These are phyloP conservation scores for Orbilia ellipsospora DNA, from an alignment of 2,329 filamentous ascomycete genomes.

Conservation along the genomic window DNA sequence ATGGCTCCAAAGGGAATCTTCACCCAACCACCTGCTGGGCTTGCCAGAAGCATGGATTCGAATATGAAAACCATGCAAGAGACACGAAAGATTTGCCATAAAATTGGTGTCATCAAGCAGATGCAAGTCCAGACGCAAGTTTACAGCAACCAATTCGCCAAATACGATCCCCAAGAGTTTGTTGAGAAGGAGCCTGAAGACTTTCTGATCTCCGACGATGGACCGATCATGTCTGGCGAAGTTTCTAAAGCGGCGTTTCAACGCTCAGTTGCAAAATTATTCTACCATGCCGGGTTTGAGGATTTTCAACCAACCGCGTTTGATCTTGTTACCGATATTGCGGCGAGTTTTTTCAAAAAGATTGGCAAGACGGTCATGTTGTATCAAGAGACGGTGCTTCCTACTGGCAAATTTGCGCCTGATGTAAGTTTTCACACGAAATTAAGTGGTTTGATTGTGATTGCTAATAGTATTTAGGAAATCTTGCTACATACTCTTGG, in stretches of 20 bases:
- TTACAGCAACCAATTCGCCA: constrained; percentile 98
- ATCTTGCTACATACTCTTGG: constrained; percentile 85
- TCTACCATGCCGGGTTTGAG: constrained; percentile 96
- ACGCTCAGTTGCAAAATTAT: constrained; percentile 90
- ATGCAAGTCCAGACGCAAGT: constrained; percentile 99
- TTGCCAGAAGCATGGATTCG: constrained; percentile 83
- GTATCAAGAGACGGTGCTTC: constrained; percentile 80
- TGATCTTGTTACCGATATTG: constrained; percentile 88
- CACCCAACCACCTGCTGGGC: constrained; percentile 75
- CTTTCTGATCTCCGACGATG: constrained; percentile 89
- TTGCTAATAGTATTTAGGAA: constrained; percentile 68
- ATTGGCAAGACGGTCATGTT: constrained; percentile 80
- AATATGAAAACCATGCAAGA: constrained; percentile 97
- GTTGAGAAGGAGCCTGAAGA: constrained; percentile 85
- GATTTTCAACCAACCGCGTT: constrained; percentile 95
- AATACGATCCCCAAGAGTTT: constrained; percentile 91
- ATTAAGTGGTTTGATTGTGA: background rate
- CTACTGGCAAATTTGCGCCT: constrained; percentile 57
- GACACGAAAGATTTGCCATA: constrained; percentile 92
- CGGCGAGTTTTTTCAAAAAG: constrained; percentile 88
- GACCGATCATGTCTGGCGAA: constrained; percentile 85
- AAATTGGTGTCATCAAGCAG: constrained; percentile 97
- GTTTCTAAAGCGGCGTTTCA: constrained; percentile 86
- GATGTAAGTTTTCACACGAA: constrained; percentile 54
- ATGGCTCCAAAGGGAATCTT: constrained; percentile 81